Conservation (phyloP, 1,284 basidiomycete genomes). For the Cryptococcus jaspeensis region DNA sequence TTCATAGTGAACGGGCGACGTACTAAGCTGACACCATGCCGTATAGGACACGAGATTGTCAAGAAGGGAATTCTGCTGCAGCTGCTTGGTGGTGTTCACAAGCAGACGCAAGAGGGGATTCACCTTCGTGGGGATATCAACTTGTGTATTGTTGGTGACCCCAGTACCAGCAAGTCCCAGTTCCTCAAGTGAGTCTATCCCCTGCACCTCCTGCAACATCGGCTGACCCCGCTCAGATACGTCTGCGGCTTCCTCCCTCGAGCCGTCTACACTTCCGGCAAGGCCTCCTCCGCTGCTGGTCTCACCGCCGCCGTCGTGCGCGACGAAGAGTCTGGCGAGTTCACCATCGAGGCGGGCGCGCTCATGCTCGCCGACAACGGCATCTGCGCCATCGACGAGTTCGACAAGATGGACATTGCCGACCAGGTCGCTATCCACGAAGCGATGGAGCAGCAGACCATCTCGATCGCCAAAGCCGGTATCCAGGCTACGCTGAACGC, state of each 20-base stretch:
- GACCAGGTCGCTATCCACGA: slow-evolving; percentile 99
- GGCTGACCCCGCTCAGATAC: slow-evolving; percentile 61
- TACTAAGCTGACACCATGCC: slow-evolving; percentile 1
- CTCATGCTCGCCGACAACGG: slow-evolving; percentile 99
- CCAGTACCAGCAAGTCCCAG: slow-evolving; percentile 95
- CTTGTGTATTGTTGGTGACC: slow-evolving; percentile 97
- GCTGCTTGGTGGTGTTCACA: slow-evolving; percentile 99
- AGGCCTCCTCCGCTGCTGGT: slow-evolving; percentile 98
- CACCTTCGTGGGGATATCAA: slow-evolving; percentile 97
- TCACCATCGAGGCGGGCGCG: slow-evolving; percentile 98
- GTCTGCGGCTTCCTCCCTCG: slow-evolving; percentile 98
- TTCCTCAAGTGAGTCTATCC: slow-evolving; percentile 81
- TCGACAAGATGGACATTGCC: slow-evolving; percentile 99
- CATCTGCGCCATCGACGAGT: slow-evolving; percentile 99
- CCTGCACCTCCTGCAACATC: neutral
- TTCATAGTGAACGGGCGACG: neutral
- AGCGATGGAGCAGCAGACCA: slow-evolving; percentile 99
- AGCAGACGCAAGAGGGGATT: slow-evolving; percentile 94
- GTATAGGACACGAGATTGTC: slow-evolving; percentile 81
- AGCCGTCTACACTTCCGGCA: slow-evolving; percentile 97
- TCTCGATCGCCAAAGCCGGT: slow-evolving; percentile 98
- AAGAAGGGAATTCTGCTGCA: slow-evolving; percentile 98
- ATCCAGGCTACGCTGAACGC: slow-evolving; percentile 99
- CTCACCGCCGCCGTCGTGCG: slow-evolving; percentile 97
- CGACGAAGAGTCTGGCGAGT: slow-evolving; percentile 98